Evolutionary conservation across 1,139 yeast genomes (phyloP).

Genomic region (Debaryomyces fabryi): DNA sequence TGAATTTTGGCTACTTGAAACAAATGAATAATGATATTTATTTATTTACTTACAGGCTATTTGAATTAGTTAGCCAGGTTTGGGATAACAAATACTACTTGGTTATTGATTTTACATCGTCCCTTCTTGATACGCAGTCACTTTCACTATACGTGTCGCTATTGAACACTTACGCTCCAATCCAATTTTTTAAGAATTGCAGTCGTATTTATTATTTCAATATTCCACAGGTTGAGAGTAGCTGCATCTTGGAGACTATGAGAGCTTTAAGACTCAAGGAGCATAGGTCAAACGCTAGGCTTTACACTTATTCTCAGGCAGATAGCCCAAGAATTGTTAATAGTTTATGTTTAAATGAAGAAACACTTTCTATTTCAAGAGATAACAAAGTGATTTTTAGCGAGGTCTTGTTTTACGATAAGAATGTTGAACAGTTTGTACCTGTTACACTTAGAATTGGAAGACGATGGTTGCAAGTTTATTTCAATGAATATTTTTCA

Average conservation of each 20-base stretch:
- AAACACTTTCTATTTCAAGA: conserved; percentile 37
- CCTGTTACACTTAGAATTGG: conserved; percentile 73
- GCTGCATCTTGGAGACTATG: conserved; percentile 32
- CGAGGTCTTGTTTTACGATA: conserved; percentile 56
- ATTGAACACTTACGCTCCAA: conserved; percentile 47
- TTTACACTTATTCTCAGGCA: conserved; percentile 44
- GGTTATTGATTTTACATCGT: conserved; percentile 70
- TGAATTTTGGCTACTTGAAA: conserved; percentile 50
- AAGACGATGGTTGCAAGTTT: conserved; percentile 65
- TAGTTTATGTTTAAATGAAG: conserved; percentile 51
- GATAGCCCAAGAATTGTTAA: conserved; percentile 53
- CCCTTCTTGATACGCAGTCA: conserved; percentile 35
- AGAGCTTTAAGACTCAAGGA: conserved; percentile 20
- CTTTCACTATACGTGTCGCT: conserved; percentile 35
- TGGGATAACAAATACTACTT: conserved; percentile 72
- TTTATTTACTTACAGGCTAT: conserved; percentile 58
- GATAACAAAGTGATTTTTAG: conserved; percentile 67
- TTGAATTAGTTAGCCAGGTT: conserved; percentile 70
- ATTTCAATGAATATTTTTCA: conserved; percentile 31
- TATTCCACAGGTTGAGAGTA: conserved; percentile 49
- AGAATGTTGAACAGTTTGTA: conserved; percentile 25
- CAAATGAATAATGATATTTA: conserved; percentile 54
- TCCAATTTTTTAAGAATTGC: conserved; percentile 57
- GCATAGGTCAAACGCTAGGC: conserved; percentile 23
- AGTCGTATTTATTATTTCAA: conserved; percentile 61